Conservation (phyloP, 2,329 filamentous ascomycete species). For the Myrmaecium sp. region DNA sequence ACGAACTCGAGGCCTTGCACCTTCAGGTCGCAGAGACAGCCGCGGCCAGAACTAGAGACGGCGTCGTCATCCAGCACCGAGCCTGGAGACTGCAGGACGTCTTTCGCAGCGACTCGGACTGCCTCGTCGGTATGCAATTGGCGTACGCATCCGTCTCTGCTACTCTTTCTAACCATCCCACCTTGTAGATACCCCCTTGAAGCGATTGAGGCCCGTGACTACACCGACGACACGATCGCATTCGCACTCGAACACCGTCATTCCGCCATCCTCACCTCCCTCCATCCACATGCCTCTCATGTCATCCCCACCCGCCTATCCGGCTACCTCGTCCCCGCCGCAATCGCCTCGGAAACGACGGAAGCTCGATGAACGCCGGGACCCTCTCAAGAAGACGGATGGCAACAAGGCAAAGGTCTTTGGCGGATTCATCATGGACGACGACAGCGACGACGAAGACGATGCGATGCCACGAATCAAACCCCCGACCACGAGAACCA, state of each 20-base stretch:
- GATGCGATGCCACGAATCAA: slow-evolving; percentile 18
- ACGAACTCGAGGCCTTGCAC: slow-evolving; percentile 31
- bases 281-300: slow-evolving; percentile 41
- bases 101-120: slow-evolving; percentile 33
- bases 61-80: slow-evolving; percentile 35
- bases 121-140: slow-evolving; percentile 17
- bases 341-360: slow-evolving; percentile 23
- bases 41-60: slow-evolving; percentile 23
- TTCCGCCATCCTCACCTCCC: slow-evolving; percentile 28
- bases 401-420: slow-evolving; percentile 17
- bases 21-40: slow-evolving; percentile 24
- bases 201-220: slow-evolving; percentile 6
- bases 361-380: slow-evolving; percentile 12
- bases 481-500: no score
- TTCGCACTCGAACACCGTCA: slow-evolving; percentile 7
- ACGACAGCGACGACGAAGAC: slow-evolving; percentile 25
- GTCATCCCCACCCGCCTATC: slow-evolving; percentile 42
- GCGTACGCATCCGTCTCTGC: slow-evolving; percentile 6
- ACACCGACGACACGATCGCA: slow-evolving; percentile 5
- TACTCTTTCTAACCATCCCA: no score
- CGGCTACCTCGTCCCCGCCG: slow-evolving; percentile 31
- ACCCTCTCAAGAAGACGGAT: slow-evolving; percentile 16
- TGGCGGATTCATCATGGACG: slow-evolving; percentile 20
- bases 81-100: slow-evolving; percentile 29
- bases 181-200: slow-evolving; percentile 16